Base-by-base conservation (phyloP, 1,139 yeast species). In the Suhomyces terraborum region DNA sequence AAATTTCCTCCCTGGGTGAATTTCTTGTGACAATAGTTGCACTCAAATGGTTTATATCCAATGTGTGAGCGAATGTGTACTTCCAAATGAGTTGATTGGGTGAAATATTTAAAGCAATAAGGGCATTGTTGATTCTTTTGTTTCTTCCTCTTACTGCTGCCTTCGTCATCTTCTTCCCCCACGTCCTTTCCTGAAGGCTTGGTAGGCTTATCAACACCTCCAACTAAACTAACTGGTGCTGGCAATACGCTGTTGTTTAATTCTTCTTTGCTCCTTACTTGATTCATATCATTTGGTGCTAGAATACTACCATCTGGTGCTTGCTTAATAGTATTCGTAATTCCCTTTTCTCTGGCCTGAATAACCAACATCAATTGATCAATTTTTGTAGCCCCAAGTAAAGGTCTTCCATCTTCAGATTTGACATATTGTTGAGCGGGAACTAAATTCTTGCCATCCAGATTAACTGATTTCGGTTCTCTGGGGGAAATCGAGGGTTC, bases 1-100 rank as follows among this genome's bases (percentile, higher is more conserved):
- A 91, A 69, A 61, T 91, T 93, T 12, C 97, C 96, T 49, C 95
- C 95, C 60, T 91, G 98, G 1, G 95, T 86, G 55, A 91, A 91
- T 43, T 84, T 69, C 62, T 88, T 88, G 43, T 80, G 84, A 62
- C 94, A 91, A 56, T 73, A 86, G 6, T 73, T 70, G 61, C 98
- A 91, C 58, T 79, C 83, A 62, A 82, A 88, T 8, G 94, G 94
- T 55, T 84, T 84, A 46, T 76, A 75, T 1, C 93, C 93, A 54
- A 84, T 81, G 57, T 85, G 94, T 1, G 88, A 81, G 53, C 94
- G 66, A 12, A 84, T 77, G 56, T 85, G 94, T 6, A 85, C 93
- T 51, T 84, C 91, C 49, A 85, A 65, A 60, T 85, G 94, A 0
- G 93, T 85, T 1, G 85, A 70, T 55, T 85, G 93, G 0, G 88